Conservation (phyloP, 495 filamentous ascomycete species). For the Thermothielavioides terrestris region DNA sequence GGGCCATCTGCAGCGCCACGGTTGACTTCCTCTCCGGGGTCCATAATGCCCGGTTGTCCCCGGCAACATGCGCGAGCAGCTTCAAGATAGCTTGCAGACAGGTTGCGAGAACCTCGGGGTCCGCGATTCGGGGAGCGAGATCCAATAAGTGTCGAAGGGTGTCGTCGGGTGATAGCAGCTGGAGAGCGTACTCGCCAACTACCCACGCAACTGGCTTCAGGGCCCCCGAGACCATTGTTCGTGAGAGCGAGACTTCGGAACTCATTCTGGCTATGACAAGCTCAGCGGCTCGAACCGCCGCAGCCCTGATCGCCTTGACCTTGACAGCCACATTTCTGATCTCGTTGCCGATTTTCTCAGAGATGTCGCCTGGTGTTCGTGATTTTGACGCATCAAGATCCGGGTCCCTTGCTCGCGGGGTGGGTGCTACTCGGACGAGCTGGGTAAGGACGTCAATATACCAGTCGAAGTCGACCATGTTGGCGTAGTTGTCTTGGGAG, state of each 20-base stretch:
- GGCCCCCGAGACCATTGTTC: conserved; percentile 44
- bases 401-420: conserved; percentile 34
- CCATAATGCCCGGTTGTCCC: conserved; percentile 49
- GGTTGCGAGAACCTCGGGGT: conserved; percentile 54
- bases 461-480: conserved; percentile 89
- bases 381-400: conserved; percentile 35
- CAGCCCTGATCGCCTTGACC: conserved; percentile 66
- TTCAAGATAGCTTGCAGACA: conserved; percentile 86
- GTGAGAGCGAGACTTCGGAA: conserved; percentile 33
- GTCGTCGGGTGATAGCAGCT: conserved; percentile 54
- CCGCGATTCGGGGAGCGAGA: conserved; percentile 47
- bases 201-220: conserved; percentile 73
- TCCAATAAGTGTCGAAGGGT: conserved; percentile 68
- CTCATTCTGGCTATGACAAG: conserved; percentile 50
- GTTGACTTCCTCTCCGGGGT: conserved; percentile 57
- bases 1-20: conserved; percentile 63
- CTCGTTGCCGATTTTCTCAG: conserved; percentile 70
- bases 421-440: conserved; percentile 60
- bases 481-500: conserved; percentile 77
- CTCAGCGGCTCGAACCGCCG: conserved; percentile 78
- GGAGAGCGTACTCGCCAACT: conserved; percentile 71
- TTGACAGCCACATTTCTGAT: conserved; percentile 86
- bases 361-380: conserved; percentile 42
- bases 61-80: conserved; percentile 59
- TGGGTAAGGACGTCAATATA: conserved; percentile 81